Evolutionary conservation across 352 stramenopile species (phyloP).

Genomic region (Phytophthora pinifolia): DNA sequence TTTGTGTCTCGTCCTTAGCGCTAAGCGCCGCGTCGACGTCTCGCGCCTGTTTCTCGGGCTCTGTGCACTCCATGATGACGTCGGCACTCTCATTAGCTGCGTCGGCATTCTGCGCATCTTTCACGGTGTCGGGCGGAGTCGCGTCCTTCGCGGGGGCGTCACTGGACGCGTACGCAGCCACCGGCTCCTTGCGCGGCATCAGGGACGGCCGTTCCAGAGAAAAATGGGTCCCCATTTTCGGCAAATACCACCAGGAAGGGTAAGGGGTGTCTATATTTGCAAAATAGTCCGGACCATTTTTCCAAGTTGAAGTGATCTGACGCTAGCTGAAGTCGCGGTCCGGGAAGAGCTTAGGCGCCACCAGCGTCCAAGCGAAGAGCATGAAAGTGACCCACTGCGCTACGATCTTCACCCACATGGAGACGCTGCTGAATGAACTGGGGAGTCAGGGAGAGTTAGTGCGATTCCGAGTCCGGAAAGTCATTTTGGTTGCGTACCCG

Average conservation of each 20-base stretch:
- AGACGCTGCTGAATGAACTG: constrained; percentile 66
- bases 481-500: constrained; percentile 31
- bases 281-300: constrained; percentile 17
- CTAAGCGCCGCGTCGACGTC: constrained; percentile 16
- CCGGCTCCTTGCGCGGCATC: constrained; percentile 18
- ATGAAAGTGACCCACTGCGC: constrained; percentile 93
- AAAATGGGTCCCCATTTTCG: constrained; percentile 18
- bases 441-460: background rate
- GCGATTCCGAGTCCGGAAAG: background rate
- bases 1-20: background rate
- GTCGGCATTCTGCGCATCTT: constrained; percentile 8
- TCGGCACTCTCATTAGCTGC: background rate
- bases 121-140: background rate
- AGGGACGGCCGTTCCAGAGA: constrained; percentile 16
- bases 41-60: constrained; percentile 18
- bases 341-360: constrained; percentile 94
- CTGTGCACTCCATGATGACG: constrained; percentile 1
- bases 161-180: constrained; percentile 10
- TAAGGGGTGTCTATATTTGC: constrained; percentile 1
- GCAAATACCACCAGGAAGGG: constrained; percentile 9
- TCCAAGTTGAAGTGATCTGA: constrained; percentile 15
- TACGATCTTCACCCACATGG: constrained; percentile 96
- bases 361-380: constrained; percentile 94
- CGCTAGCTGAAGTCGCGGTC: constrained; percentile 87
- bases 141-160: constrained; percentile 1